phyloP scores from a whole-genome alignment of 2,329 filamentous ascomycete species.

The Penicillium sp. region DNA sequence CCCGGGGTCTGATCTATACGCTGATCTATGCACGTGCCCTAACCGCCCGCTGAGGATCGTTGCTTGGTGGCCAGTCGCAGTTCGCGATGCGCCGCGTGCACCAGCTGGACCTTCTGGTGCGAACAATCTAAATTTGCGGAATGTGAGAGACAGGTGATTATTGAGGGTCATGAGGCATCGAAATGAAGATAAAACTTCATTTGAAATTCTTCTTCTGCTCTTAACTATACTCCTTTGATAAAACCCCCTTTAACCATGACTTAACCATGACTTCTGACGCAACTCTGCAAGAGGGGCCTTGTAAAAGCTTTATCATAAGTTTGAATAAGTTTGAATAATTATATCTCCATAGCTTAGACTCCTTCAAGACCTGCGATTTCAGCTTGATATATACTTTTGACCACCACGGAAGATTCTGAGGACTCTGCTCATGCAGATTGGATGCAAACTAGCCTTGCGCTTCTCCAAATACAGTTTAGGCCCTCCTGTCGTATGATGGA shows the following conservation, averaged over 20 bases:
- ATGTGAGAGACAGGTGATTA: neutral
- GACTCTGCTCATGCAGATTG: slow-evolving; percentile 7
- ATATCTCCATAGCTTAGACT: neutral
- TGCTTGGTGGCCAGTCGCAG: slow-evolving; percentile 19
- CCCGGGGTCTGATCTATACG: neutral
- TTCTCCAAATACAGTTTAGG: slow-evolving; percentile 12
- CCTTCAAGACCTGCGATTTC: slow-evolving; percentile 3
- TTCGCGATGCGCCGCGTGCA: slow-evolving; percentile 12
- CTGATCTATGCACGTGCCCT: slow-evolving; percentile 16
- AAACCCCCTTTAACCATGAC: neutral
- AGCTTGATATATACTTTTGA: neutral
- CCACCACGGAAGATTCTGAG: slow-evolving; percentile 16
- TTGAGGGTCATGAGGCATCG: neutral
- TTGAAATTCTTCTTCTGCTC: neutral
- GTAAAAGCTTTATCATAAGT: neutral
- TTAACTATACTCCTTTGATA: neutral
- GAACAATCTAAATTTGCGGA: neutral
- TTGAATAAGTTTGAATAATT: neutral
- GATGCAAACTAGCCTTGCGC: slow-evolving; percentile 13
- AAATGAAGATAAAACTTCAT: neutral
- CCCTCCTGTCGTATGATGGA: slow-evolving; percentile 21
- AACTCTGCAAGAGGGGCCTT: neutral
- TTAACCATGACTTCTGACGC: neutral
- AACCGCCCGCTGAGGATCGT: slow-evolving; percentile 14
- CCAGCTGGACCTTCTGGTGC: neutral